Conservation (phyloP, 208 protist genomes). For the Trypanosoma melophagium region DNA sequence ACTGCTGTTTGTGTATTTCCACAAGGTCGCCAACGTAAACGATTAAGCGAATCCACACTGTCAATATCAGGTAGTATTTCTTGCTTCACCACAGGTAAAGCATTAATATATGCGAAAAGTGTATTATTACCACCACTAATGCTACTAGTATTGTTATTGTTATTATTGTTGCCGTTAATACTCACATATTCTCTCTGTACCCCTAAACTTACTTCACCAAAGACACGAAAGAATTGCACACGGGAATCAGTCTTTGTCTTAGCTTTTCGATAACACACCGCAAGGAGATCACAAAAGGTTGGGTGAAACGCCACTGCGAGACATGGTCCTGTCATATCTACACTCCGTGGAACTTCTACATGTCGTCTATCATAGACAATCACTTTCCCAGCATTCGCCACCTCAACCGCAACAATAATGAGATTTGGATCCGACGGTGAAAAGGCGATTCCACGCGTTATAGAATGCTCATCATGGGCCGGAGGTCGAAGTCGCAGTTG, state of each 20-base stretch:
- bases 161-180: background rate
- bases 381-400: slow-evolving; percentile 46
- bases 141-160: background rate
- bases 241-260: slow-evolving; percentile 69
- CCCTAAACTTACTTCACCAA: slow-evolving; percentile 13
- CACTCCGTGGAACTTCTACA: slow-evolving; percentile 47
- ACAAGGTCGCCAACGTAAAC: slow-evolving; percentile 67
- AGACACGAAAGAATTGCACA: slow-evolving; percentile 61
- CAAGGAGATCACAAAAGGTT: slow-evolving; percentile 74
- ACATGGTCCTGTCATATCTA: slow-evolving; percentile 58
- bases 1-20: slow-evolving; percentile 23
- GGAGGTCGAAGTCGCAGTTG: slow-evolving; percentile 72
- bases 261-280: slow-evolving; percentile 66
- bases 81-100: slow-evolving; percentile 35
- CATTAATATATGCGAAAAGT: background rate
- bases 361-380: slow-evolving; percentile 76
- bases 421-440: slow-evolving; percentile 72
- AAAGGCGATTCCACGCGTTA: slow-evolving; percentile 74
- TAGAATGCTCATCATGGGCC: slow-evolving; percentile 48
- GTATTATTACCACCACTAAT: background rate
- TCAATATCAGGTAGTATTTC: slow-evolving; percentile 59
- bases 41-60: slow-evolving; percentile 57
- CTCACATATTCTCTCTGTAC: background rate
- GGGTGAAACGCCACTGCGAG: slow-evolving; percentile 74
- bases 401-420: slow-evolving; percentile 69